Evolutionary conservation across 2,329 filamentous ascomycete species (phyloP).

Genomic region (Sordariomycetes sp.): DNA sequence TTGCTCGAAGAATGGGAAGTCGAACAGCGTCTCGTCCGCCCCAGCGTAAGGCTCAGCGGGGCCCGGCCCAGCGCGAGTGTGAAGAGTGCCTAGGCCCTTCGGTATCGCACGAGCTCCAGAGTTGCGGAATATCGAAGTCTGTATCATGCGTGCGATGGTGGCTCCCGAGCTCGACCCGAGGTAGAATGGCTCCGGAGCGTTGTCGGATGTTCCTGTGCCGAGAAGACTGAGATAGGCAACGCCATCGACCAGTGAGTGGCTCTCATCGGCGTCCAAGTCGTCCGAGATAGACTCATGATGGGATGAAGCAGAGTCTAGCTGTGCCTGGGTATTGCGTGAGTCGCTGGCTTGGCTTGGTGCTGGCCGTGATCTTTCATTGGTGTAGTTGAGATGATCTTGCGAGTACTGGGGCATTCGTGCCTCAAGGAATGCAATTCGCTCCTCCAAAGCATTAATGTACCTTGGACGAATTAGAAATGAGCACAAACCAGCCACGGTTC

Average conservation of each 20-base stretch:
- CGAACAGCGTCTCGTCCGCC: neutral
- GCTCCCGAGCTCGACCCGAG: slow-evolving; percentile 16
- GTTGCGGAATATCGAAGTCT: slow-evolving; percentile 13
- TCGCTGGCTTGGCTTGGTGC: no score
- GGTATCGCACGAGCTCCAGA: slow-evolving; percentile 5
- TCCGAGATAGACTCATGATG: slow-evolving; percentile 4
- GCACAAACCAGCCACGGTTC: neutral
- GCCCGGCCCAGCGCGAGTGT: neutral
- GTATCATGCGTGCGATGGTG: slow-evolving; percentile 15
- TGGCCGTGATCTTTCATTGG: no score
- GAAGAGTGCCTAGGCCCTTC: neutral
- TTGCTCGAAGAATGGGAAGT: slow-evolving; percentile 9
- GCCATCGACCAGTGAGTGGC: slow-evolving; percentile 12
- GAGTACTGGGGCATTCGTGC: slow-evolving; percentile 14
- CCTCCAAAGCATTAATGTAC: slow-evolving; percentile 16
- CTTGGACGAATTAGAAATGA: slow-evolving; percentile 3
- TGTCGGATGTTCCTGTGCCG: slow-evolving; percentile 13
- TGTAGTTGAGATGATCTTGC: slow-evolving; percentile 16
- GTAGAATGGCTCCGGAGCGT: slow-evolving; percentile 14
- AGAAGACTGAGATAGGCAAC: slow-evolving; percentile 15
- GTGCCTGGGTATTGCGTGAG: neutral
- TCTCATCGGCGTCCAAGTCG: slow-evolving; percentile 8
- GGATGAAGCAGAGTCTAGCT: slow-evolving; percentile 1
- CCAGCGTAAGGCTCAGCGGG: no score
- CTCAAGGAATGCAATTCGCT: slow-evolving; percentile 17